phyloP scores from a whole-genome alignment of 2,329 filamentous ascomycete genomes.

The Alternaria consortialis region DNA sequence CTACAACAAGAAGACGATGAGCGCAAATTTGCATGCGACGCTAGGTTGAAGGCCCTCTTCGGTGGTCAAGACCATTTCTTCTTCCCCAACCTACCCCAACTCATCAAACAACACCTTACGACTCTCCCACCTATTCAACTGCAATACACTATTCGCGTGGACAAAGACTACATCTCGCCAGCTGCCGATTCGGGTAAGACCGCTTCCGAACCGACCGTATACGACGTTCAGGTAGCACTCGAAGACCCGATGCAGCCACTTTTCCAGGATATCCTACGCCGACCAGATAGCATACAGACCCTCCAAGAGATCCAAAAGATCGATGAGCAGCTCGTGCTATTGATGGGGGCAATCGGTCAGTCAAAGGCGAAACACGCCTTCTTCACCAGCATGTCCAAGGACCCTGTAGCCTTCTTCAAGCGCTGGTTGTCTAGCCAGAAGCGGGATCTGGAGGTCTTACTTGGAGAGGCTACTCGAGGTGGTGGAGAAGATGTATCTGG shows the following conservation, averaged over 20 bases:
- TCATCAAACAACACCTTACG: constrained; percentile 79
- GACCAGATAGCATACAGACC: constrained; percentile 63
- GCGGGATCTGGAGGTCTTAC: constrained; percentile 85
- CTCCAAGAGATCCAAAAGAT: constrained; percentile 78
- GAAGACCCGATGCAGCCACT: constrained; percentile 84
- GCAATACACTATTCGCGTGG: constrained; percentile 91
- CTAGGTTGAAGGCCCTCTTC: constrained; percentile 80
- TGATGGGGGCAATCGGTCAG: constrained; percentile 82
- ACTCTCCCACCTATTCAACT: constrained; percentile 84
- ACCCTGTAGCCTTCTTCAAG: constrained; percentile 83
- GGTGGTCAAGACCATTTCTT: constrained; percentile 74
- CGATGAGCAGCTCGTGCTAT: constrained; percentile 84
- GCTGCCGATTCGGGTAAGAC: constrained; percentile 75
- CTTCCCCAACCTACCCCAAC: constrained; percentile 85
- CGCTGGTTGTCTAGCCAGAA: constrained; percentile 93
- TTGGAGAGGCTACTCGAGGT: constrained; percentile 77
- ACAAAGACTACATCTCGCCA: constrained; percentile 62
- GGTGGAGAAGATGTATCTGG: constrained; percentile 61
- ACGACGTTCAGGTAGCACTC: constrained; percentile 85
- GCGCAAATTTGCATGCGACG: constrained; percentile 89
- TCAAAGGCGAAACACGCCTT: constrained; percentile 93
- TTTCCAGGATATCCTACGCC: constrained; percentile 58
- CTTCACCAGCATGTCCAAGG: constrained; percentile 77
- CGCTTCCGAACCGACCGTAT: constrained; percentile 78
- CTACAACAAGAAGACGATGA: constrained; percentile 96